Evolutionary conservation across 129 eudicot species (phyloP).

Genomic region (Centella asiatica): DNA sequence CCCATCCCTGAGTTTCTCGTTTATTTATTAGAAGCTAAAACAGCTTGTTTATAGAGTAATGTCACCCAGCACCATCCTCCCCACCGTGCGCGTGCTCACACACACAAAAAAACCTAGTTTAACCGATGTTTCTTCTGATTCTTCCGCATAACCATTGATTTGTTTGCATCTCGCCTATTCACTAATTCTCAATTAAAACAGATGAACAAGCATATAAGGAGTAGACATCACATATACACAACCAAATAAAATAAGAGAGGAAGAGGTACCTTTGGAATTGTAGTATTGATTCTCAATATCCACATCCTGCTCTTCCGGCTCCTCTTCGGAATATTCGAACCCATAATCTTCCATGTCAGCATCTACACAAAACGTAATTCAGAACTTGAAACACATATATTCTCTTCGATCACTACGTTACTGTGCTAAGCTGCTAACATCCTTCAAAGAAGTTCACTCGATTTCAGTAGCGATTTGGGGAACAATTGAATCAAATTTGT

Average conservation of each 20-base stretch:
- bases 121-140: no score
- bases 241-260: background rate
- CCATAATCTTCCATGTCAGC: constrained; percentile 99
- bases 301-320: constrained; percentile 94
- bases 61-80: no score
- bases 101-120: no score
- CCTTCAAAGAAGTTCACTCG: background rate
- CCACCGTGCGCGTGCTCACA: no score
- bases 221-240: background rate
- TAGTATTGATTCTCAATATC: constrained; percentile 96
- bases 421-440: background rate
- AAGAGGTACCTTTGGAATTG: constrained; percentile 68
- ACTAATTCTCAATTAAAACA: background rate
- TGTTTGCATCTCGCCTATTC: no score
- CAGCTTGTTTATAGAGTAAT: no score
- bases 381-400: background rate
- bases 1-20: no score
- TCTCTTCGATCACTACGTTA: constrained; percentile 2
- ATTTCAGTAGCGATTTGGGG: background rate
- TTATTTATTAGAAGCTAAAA: no score
- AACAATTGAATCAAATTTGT: background rate
- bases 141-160: no score
- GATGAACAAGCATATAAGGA: background rate
- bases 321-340: constrained; percentile 94
- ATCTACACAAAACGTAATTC: constrained; percentile 30